These are phyloP conservation scores for Beverwykella pulmonaria DNA, from an alignment of 495 filamentous ascomycete species.

Conservation along the genomic window DNA sequence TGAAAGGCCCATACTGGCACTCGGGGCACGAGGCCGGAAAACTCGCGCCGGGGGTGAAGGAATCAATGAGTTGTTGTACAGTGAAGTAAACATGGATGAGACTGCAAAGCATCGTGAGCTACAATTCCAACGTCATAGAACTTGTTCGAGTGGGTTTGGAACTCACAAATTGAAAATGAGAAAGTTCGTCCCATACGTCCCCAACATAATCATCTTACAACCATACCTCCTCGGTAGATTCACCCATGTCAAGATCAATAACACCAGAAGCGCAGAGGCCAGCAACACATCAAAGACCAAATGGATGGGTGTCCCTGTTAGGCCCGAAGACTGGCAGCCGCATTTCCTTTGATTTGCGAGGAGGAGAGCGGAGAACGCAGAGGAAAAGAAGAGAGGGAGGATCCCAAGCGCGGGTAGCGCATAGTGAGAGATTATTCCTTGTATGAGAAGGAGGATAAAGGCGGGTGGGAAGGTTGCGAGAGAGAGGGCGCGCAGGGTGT, in stretches of 20 bases:
- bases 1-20: constrained; percentile 19
- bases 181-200: constrained; percentile 30
- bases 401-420: constrained; percentile 26
- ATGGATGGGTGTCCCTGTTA: constrained; percentile 20
- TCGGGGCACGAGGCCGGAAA: constrained; percentile 12
- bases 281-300: constrained; percentile 13
- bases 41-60: background rate
- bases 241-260: constrained; percentile 27
- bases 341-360: constrained; percentile 19
- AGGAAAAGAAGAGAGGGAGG: constrained; percentile 26
- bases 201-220: constrained; percentile 21
- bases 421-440: constrained; percentile 14
- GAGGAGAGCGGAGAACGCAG: constrained; percentile 17
- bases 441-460: constrained; percentile 31
- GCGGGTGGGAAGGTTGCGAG: constrained; percentile 23
- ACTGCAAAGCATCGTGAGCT: background rate
- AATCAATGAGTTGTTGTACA: constrained; percentile 8
- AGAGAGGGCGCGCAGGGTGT: constrained; percentile 24
- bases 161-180: constrained; percentile 28
- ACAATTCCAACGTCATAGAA: background rate
- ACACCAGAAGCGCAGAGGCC: constrained; percentile 9
- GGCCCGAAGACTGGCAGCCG: constrained; percentile 15
- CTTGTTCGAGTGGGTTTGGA: no score
- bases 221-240: background rate
- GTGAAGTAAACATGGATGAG: constrained; percentile 23